Base-by-base conservation (phyloP, 768 basidiomycete species). In the Arthromyces matolae region DNA sequence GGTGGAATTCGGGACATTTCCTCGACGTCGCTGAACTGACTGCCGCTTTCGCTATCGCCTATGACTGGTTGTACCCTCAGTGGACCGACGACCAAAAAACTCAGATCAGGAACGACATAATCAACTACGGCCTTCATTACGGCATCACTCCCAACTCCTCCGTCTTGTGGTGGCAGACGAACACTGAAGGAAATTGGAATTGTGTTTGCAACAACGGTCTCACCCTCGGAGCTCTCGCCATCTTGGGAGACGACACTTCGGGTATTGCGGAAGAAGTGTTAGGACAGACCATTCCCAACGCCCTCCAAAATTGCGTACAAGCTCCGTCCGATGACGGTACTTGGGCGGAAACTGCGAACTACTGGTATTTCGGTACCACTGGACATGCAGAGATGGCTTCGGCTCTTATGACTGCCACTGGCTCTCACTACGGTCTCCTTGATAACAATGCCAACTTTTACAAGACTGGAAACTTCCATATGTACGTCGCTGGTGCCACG, bases 281-380 rank as follows among this genome's bases (percentile, higher is more conserved):
- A 33, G 69, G 71, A 23, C 64, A 79, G 51, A 86, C 89, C 14
- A 68, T 93, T 34, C 62, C 77, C 47, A 92, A 89, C 63, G 93
- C 93, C 13, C 73, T 81, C 43, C 56, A 70, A 47, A 90, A 91
- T 63, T 98, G 96, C 64, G 86, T 77, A 3, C 52, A 69, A n/a
- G 86, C 75, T 18, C 68, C 77, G 13, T 73, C 72, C 10, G 63
- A 71, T 27, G 93, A 96, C 60, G 94, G 95, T 14, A 85, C 90
- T n/a, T 97, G 95, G 93, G 71, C 80, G 19, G 96, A 99, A 68
- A 96, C 93, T 0, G 76, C 89, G 27, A 90, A 98, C 67, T 95
- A 93, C 61, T 93, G 91, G 90, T 91, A 90, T 67, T 97, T 95
- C 58, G 94, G 93, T 62, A 89, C 85, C 29, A 94, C 90, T 7